Percentiles rank a stretch among this genome's conserved stretches.
Evolutionary conservation across 2,329 filamentous ascomycete species (phyloP).

Genomic region (Nemania sp.): DNA sequence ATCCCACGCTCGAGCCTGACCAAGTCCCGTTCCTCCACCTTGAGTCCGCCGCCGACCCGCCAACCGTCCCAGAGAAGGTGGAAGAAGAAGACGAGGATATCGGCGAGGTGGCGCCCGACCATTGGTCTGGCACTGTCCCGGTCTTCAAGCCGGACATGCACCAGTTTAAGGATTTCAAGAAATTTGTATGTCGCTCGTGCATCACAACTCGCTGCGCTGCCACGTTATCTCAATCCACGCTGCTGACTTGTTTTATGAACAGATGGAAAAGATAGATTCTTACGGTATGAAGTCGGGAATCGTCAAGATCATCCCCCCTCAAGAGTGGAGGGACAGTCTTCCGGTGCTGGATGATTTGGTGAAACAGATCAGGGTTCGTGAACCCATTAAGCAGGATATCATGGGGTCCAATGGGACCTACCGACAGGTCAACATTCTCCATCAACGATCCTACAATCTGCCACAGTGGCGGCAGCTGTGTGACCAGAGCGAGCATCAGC

Average conservation of each 20-base stretch:
- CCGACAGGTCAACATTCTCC: slow-evolving; percentile 95
- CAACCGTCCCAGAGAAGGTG: background rate
- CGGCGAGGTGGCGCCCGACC: slow-evolving; percentile 79
- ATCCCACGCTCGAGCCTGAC: slow-evolving; percentile 45
- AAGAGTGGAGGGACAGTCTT: slow-evolving; percentile 87
- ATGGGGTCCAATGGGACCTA: slow-evolving; percentile 95
- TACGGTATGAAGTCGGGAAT: slow-evolving; percentile 99
- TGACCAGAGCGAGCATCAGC: slow-evolving; percentile 93
- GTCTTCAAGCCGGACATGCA: slow-evolving; percentile 95
- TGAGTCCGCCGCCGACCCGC: slow-evolving; percentile 5
- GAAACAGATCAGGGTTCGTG: slow-evolving; percentile 90
- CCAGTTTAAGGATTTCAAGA: slow-evolving; percentile 92
- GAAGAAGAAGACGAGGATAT: slow-evolving; percentile 55
- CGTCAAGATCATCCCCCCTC: slow-evolving; percentile 89
- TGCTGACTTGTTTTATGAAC: slow-evolving; percentile 27
- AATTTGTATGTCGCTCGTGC: slow-evolving; percentile 65
- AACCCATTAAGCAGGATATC: slow-evolving; percentile 98
- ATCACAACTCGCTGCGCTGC: background rate
- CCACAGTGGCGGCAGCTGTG: slow-evolving; percentile 95
- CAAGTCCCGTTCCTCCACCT: slow-evolving; percentile 20
- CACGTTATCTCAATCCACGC: slow-evolving; percentile 34
- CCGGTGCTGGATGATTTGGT: slow-evolving; percentile 81
- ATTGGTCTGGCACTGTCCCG: slow-evolving; percentile 89
- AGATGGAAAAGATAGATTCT: slow-evolving; percentile 82
- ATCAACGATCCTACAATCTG: slow-evolving; percentile 93